A percentile compares a stretch with the other conserved stretches of the same genome.
Evolutionary conservation across 164 flowering plant genomes (phyloP).

Genomic region (Cinnamomum micranthum): DNA sequence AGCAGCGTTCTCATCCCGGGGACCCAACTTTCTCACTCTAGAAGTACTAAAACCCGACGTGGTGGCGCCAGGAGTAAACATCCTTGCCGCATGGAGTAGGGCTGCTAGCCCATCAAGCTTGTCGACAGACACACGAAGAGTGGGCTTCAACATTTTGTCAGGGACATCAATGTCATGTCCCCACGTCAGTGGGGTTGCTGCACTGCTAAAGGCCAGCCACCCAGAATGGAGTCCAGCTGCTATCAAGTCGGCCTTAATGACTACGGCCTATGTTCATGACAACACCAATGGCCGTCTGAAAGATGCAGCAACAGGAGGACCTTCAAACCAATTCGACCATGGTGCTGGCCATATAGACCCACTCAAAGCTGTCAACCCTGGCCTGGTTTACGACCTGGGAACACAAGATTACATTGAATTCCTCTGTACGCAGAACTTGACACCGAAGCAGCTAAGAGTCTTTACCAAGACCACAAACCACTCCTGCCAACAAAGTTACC

Average conservation of each 20-base stretch:
- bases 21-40: conserved; percentile 27
- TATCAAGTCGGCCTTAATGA: conserved; percentile 37
- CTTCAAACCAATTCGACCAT: conserved; percentile 21
- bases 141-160: conserved; percentile 27
- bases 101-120: conserved; percentile 18
- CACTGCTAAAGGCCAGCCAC: conserved; percentile 34
- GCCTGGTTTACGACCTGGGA: conserved; percentile 31
- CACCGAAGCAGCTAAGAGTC: conserved; percentile 20
- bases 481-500: conserved; percentile 20
- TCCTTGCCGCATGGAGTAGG: conserved; percentile 36
- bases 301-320: conserved; percentile 21
- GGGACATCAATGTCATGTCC: conserved; percentile 50
- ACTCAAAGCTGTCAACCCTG: conserved; percentile 26
- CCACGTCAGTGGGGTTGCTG: conserved; percentile 38
- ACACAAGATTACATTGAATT: conserved; percentile 27
- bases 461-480: conserved; percentile 27
- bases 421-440: conserved; percentile 29
- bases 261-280: conserved; percentile 33
- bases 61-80: conserved; percentile 36
- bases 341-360: conserved; percentile 42
- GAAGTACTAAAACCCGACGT: conserved; percentile 36
- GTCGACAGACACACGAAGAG: conserved; percentile 22
- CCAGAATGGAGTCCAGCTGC: conserved; percentile 39
- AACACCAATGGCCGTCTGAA: conserved; percentile 22
- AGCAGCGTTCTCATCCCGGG: conserved; percentile 40